Evolutionary conservation across 805 yeast genomes (phyloP), one percentile per base, ranked within the genome.

Genomic region (Metschnikowia shivogae): DNA sequence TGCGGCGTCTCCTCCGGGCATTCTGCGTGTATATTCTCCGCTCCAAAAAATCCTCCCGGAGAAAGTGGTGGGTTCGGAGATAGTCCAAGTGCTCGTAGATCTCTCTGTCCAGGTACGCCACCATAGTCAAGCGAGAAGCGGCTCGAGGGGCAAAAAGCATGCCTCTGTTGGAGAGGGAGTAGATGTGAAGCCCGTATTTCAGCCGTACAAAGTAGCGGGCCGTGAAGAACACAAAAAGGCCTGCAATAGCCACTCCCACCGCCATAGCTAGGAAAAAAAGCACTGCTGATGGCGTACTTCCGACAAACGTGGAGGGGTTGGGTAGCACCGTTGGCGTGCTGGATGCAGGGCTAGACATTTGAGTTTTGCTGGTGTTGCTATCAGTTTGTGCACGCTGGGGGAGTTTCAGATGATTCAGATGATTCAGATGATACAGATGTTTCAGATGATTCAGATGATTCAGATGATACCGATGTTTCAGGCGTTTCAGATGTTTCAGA

Each of bases 231-330:
- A 80, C 51, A 53, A 82, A 80, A 24, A 80, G 58, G 0, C 70
- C 17, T 5, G 86, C 85, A 33, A 81, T 80, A 19, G 74, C 56
- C 10, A 80, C 74, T 3, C 86, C 87, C 11, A 81, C 77, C 0
- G 82, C 77, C 30, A 82, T 68, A 0, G 87, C 86, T 10, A 82
- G 63, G 61, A 81, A 80, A 61, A 82, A 82, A 27, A 82, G 63
- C 30, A 81, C 80, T 1, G 85, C 80, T 1, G 86, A 78, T 1
- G 86, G 86, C 30, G 76, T 69, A 53, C 72, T 75, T 5, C 74
- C 74, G 9, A 68, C 71, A 46, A 69, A 68, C 6, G 69, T 55
- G 19, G 48, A 22, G 37, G 19, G n/a, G 12, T 12, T 26, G 14
- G 43, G 43, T 26, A 28, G 24, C 6, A 42, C 39, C 5, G 36